Conservation (phyloP, 1,284 basidiomycete species). For the Cutaneotrichosporon dermatis region DNA sequence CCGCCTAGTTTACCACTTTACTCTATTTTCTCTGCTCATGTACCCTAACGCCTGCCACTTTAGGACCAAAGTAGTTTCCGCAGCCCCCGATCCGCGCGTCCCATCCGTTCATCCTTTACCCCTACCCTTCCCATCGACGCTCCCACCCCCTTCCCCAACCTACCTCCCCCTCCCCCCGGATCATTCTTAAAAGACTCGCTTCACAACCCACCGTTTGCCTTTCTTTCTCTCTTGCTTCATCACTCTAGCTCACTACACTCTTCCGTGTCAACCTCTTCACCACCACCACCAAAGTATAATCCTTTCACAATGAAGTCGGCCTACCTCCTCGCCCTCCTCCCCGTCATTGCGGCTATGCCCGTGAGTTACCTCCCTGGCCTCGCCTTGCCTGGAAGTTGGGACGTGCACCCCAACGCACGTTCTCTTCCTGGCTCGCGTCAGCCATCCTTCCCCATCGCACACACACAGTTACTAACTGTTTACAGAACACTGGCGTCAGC, state of each 20-base stretch:
- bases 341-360: conserved; percentile 6
- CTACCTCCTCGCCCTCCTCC: conserved; percentile 10
- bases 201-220: neutral
- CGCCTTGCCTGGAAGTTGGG: neutral
- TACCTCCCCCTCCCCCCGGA: neutral
- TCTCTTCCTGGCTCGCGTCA: neutral
- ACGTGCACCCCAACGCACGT: neutral
- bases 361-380: conserved; percentile 2
- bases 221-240: neutral
- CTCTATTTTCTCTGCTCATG: too few species aligned
- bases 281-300: neutral
- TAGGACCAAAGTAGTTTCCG: too few species aligned
- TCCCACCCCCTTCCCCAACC: neutral
- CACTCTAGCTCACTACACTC: neutral
- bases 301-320: conserved; percentile 17
- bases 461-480: too few species aligned
- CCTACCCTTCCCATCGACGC: neutral
- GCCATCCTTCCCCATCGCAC: too few species aligned
- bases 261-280: neutral
- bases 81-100: too few species aligned
- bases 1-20: too few species aligned
- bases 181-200: neutral
- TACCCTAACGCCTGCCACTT: too few species aligned
- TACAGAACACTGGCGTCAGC: neutral
- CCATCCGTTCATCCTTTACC: too few species aligned